phyloP scores from a whole-genome alignment of 495 filamentous ascomycete species.

The Penicillium egyptiacum region DNA sequence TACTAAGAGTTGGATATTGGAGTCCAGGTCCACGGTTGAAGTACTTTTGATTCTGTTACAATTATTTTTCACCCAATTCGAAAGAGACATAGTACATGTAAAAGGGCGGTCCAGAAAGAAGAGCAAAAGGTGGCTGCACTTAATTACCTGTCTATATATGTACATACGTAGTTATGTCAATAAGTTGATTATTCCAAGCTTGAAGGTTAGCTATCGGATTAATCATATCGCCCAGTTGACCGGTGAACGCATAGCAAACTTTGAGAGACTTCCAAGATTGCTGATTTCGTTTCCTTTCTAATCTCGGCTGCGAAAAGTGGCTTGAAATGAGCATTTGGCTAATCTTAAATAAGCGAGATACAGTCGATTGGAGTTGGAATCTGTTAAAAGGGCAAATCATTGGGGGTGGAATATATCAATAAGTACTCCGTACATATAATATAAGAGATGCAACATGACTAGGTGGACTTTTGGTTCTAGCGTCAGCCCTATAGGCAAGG shows the following conservation, averaged over 20 bases:
- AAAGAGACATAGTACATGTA: no score
- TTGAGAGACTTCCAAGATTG: neutral
- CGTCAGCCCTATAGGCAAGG: constrained; percentile 27
- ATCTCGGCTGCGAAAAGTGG: neutral
- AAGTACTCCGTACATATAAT: neutral
- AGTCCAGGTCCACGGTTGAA: no score
- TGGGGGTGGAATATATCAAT: neutral
- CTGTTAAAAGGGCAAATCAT: neutral
- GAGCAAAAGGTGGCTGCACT: no score
- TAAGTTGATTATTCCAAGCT: no score
- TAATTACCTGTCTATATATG: no score
- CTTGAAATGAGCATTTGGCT: neutral
- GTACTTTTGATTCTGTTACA: no score
- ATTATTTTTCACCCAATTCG: no score
- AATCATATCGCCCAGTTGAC: neutral
- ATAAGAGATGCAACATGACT: constrained; percentile 20
- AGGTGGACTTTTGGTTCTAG: constrained; percentile 12
- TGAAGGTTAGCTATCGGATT: no score
- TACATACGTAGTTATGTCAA: no score
- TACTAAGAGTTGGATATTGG: no score
- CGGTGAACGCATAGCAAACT: neutral
- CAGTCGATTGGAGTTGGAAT: neutral
- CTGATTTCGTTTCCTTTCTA: neutral
- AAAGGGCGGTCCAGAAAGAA: no score
- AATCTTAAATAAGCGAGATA: no score